These are phyloP conservation scores for Limnanthes douglasii DNA, from an alignment of 345 rosid species.

Conservation along the genomic window DNA sequence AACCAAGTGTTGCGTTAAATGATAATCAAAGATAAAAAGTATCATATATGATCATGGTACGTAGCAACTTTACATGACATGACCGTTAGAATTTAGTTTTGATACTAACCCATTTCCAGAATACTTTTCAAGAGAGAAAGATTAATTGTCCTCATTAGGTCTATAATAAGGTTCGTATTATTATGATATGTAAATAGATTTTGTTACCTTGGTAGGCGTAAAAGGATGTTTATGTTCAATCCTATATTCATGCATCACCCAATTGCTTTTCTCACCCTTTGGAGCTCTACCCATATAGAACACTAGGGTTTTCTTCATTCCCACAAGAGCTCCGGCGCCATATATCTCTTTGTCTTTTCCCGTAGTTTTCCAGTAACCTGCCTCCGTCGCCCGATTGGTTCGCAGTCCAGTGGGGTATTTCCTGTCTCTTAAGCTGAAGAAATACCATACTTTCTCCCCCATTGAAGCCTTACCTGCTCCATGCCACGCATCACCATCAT, in stretches of 20 bases:
- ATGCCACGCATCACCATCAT: background rate
- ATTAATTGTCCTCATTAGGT: too few species aligned
- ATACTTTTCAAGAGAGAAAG: too few species aligned
- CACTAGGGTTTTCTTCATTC: constrained; percentile 97
- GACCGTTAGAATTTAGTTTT: background rate
- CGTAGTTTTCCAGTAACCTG: constrained; percentile 95
- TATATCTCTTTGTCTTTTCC: constrained; percentile 82
- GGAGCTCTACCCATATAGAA: constrained; percentile 94
- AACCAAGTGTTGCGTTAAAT: background rate
- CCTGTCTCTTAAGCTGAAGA: constrained; percentile 73
- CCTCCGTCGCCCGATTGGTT: constrained; percentile 87
- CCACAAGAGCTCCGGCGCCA: constrained; percentile 45
- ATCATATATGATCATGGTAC: background rate
- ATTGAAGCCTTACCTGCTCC: constrained; percentile 72
- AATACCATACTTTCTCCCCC: constrained; percentile 99
- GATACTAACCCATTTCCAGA: background rate
- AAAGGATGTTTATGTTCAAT: constrained; percentile 55
- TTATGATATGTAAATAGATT: background rate
- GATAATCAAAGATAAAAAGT: background rate
- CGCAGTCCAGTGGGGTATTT: constrained; percentile 95
- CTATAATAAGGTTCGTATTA: too few species aligned
- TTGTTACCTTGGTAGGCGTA: constrained; percentile 40
- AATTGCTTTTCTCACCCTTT: constrained; percentile 86
- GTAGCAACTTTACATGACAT: background rate
- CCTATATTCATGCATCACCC: constrained; percentile 99